A percentile compares a stretch with the other conserved stretches of the same genome.
These are phyloP conservation scores for Suillus lakei DNA, from an alignment of 768 basidiomycete species.

Conservation along the genomic window DNA sequence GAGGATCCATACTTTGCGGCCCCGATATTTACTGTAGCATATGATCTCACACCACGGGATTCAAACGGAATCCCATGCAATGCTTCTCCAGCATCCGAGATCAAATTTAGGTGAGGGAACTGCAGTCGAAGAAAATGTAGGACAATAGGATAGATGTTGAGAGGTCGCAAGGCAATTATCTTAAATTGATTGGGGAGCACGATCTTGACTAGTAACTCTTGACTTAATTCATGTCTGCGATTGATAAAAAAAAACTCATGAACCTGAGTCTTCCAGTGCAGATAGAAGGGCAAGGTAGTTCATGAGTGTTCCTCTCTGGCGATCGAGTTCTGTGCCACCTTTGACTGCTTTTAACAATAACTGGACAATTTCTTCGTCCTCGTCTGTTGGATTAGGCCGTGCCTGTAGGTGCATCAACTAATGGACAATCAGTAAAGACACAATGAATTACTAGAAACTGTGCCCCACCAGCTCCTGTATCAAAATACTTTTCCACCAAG, in stretches of 20 bases:
- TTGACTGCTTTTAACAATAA: neutral
- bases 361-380: too few species aligned
- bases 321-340: neutral
- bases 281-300: neutral
- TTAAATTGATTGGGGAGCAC: neutral
- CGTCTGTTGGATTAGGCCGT: neutral
- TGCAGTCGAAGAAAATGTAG: neutral
- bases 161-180: neutral
- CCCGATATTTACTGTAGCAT: neutral
- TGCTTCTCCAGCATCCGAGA: neutral
- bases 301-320: neutral
- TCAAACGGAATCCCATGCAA: neutral
- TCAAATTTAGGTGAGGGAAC: neutral
- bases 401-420: neutral
- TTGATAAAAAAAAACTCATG: neutral
- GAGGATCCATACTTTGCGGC: neutral
- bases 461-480: neutral
- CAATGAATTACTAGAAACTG: neutral
- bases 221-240: neutral
- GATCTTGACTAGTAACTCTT: neutral
- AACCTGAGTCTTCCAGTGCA: neutral
- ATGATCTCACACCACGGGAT: neutral
- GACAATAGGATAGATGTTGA: neutral
- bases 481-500: slow-evolving; percentile 1
- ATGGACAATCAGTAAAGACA: neutral